Conservation (phyloP, 1,139 yeast species). For the Sugiyamaella xylanicola region DNA sequence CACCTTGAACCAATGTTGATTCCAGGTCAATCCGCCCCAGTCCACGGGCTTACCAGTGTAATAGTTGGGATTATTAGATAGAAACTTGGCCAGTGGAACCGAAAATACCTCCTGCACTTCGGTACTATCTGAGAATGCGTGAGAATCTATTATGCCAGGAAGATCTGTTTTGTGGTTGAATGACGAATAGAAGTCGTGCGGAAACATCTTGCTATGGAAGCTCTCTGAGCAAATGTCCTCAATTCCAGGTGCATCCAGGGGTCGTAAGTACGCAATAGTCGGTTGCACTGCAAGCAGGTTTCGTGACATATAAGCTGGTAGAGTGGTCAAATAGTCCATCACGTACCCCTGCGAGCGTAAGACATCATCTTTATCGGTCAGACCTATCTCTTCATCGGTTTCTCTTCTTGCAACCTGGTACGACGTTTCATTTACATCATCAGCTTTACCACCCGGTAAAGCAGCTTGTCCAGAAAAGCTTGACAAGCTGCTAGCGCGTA, state of each 20-base stretch:
- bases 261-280: constrained; percentile 64
- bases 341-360: constrained; percentile 38
- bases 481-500: constrained; percentile 66
- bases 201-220: constrained; percentile 22
- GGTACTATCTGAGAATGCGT: constrained; percentile 41
- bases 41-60: constrained; percentile 39
- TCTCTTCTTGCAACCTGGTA: constrained; percentile 79
- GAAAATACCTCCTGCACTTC: constrained; percentile 43
- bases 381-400: constrained; percentile 83
- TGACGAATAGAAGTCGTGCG: constrained; percentile 12
- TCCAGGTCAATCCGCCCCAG: constrained; percentile 42
- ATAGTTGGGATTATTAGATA: constrained; percentile 39
- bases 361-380: constrained; percentile 53
- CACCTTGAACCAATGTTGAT: constrained; percentile 38
- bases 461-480: constrained; percentile 87
- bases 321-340: constrained; percentile 56
- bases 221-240: constrained; percentile 18
- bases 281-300: constrained; percentile 85
- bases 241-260: constrained; percentile 4
- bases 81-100: constrained; percentile 37
- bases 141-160: constrained; percentile 39
- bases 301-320: constrained; percentile 77
- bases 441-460: constrained; percentile 70
- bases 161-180: constrained; percentile 37
- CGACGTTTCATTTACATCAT: constrained; percentile 55